A percentile compares a stretch with the other conserved stretches of the same genome.
These are phyloP conservation scores for Alliaria petiolata DNA, from an alignment of 345 rosid species.

Conservation along the genomic window DNA sequence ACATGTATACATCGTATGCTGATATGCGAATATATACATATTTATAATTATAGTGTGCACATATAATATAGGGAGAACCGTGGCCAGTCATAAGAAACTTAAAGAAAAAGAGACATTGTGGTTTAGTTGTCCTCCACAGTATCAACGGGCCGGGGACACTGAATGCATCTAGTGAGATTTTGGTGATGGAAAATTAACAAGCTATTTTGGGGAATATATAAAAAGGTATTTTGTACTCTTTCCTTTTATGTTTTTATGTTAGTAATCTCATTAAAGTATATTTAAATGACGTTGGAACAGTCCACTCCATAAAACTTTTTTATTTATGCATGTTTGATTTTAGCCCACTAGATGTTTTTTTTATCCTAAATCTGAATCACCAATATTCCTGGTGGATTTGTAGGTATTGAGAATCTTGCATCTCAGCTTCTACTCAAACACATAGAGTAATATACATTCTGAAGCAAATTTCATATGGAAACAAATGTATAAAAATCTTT, in stretches of 20 bases:
- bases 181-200: conserved; percentile 24
- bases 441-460: not conserved
- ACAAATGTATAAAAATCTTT: too few relatives aligned
- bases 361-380: not conserved
- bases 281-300: conserved; percentile 22
- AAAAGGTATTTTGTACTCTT: not conserved
- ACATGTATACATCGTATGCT: not conserved
- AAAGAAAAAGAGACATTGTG: conserved; percentile 5
- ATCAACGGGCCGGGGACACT: not conserved
- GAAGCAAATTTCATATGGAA: not conserved
- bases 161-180: conserved; percentile 23
- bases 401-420: conserved; percentile 22
- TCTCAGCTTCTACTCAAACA: not conserved
- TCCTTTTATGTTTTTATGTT: not conserved
- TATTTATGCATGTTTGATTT: not conserved
- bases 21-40: not conserved
- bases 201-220: not conserved
- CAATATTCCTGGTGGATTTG: conserved; percentile 30
- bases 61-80: too few relatives aligned
- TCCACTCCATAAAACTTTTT: conserved; percentile 14
- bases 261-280: not conserved
- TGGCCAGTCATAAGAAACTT: not conserved
- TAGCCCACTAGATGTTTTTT: conserved; percentile 22
- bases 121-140: conserved; percentile 31
- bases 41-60: not conserved